Evolutionary conservation across 331 rosid species (phyloP), one percentile per base, ranked within the genome.

Genomic region (Pyrus hybrid): DNA sequence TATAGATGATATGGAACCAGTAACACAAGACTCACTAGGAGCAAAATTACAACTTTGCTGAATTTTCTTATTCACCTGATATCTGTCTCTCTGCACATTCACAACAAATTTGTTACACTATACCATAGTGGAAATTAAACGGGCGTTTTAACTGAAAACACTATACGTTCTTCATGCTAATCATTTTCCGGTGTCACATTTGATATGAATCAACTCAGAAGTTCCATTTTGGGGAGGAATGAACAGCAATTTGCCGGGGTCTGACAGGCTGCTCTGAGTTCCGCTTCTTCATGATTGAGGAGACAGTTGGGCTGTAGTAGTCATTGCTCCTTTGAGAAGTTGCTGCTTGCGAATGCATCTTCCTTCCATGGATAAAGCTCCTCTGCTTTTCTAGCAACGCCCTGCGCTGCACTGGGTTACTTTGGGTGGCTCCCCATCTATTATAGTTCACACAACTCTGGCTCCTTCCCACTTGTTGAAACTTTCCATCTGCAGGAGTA

Each of bases 171-270:
- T 29, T 76, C 10, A 18, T 62, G 67, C 76, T 71, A 47, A 76
- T 72, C 68, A 73, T 77, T 76, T 76, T 83, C 43, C 6, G 30
- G 79, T 82, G 68, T 72, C 60, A 62, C 62, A 63, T 62, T 33
- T n/a, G 45, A 23, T 73, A 60, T 58, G 76, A 76, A 67, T 75
- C 69, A 47, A 51, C 80, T 92, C 80, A 92, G 79, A 91, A 92
- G 79, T 73, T 83, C 99, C 99, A 95, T 86, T 89, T 92, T 2
- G 98, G 98, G 28, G 99, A 92, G 85, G 99, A 95, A 84, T 89
- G 97, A 80, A 87, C 88, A 43, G 88, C 79, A 81, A 80, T 89
- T 88, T 81, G 94, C 81, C 87, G 78, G 49, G 97, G 95, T 81
- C 83, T 89, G 77, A 43, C 66, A 2, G 82, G 75, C 57, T 89